These are phyloP conservation scores for Calonectria fujianensis DNA, from an alignment of 2,329 filamentous ascomycete species.

Conservation along the genomic window DNA sequence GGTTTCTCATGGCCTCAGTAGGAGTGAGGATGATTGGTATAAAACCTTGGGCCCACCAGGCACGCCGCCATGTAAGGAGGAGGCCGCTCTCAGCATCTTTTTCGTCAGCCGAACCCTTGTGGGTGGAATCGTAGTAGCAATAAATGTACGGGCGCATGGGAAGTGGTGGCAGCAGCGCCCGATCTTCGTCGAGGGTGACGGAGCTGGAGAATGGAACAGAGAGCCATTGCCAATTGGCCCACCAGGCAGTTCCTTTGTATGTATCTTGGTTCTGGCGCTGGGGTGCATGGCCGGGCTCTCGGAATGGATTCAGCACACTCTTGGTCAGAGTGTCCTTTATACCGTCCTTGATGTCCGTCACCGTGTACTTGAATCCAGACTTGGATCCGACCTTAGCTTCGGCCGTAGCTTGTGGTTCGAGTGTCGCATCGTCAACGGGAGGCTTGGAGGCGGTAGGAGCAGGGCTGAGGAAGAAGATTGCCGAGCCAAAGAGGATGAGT, in stretches of 20 bases:
- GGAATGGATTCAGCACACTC: slow-evolving; percentile 79
- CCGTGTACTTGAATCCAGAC: slow-evolving; percentile 63
- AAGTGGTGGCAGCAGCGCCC: slow-evolving; percentile 88
- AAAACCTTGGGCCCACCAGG: slow-evolving; percentile 98
- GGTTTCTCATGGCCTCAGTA: slow-evolving; percentile 88
- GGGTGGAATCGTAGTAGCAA: slow-evolving; percentile 88
- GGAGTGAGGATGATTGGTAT: slow-evolving; percentile 86
- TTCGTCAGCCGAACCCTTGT: slow-evolving; percentile 76
- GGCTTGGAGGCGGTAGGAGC: slow-evolving; percentile 67
- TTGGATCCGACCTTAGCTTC: slow-evolving; percentile 63
- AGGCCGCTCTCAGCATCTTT: slow-evolving; percentile 85
- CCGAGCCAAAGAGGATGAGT: slow-evolving; percentile 72
- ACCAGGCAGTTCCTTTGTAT: slow-evolving; percentile 87
- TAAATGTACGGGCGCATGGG: slow-evolving; percentile 84
- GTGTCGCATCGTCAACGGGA: slow-evolving; percentile 68
- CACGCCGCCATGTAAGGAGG: slow-evolving; percentile 90
- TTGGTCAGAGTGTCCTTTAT: slow-evolving; percentile 63
- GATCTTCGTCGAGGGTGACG: slow-evolving; percentile 86
- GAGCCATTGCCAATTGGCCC: slow-evolving; percentile 91
- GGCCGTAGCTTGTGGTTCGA: slow-evolving; percentile 20
- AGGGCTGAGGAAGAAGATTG: slow-evolving; percentile 70
- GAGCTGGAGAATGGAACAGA: slow-evolving; percentile 88
- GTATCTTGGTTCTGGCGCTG: slow-evolving; percentile 86
- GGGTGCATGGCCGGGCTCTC: slow-evolving; percentile 81
- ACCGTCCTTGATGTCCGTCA: slow-evolving; percentile 65